A percentile compares a stretch with the other conserved stretches of the same genome.
These are phyloP conservation scores for Lentinula aciculospora DNA, from an alignment of 768 basidiomycete species.

Conservation along the genomic window DNA sequence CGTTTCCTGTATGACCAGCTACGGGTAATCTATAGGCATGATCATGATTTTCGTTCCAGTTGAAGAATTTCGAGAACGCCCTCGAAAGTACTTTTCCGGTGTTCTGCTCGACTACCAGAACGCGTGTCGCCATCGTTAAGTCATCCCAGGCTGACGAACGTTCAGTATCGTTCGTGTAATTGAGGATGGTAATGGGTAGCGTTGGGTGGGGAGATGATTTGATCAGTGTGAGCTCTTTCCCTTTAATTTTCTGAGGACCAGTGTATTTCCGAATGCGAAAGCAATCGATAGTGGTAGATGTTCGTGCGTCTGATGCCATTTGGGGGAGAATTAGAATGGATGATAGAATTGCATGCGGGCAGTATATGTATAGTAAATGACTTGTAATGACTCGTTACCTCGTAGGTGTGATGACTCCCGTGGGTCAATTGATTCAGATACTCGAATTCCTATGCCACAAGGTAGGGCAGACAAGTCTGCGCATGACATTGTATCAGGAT, in stretches of 20 bases:
- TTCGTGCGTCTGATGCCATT: neutral
- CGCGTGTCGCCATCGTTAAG: conserved; percentile 6
- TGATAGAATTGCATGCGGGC: no score
- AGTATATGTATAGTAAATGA: no score
- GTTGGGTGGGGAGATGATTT: conserved; percentile 8
- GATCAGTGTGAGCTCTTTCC: conserved; percentile 4
- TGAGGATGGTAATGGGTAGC: conserved; percentile 9
- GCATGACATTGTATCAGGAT: no score
- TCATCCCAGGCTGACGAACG: neutral
- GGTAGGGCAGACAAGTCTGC: no score
- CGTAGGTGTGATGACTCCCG: no score
- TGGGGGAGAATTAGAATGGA: no score
- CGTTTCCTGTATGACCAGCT: neutral
- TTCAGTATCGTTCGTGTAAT: conserved; percentile 7
- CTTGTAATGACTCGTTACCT: no score
- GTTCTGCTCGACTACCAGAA: conserved; percentile 7
- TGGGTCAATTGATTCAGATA: no score
- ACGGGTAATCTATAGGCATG: conserved; percentile 5
- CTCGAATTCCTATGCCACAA: no score
- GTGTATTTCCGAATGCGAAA: neutral
- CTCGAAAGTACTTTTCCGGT: conserved; percentile 8
- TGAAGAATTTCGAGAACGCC: conserved; percentile 12
- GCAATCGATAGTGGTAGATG: neutral
- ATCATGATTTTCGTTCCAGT: conserved; percentile 6
- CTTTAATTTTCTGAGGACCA: neutral